These are phyloP conservation scores for Citrus unshiu DNA, from an alignment of 345 rosid species.

Conservation along the genomic window DNA sequence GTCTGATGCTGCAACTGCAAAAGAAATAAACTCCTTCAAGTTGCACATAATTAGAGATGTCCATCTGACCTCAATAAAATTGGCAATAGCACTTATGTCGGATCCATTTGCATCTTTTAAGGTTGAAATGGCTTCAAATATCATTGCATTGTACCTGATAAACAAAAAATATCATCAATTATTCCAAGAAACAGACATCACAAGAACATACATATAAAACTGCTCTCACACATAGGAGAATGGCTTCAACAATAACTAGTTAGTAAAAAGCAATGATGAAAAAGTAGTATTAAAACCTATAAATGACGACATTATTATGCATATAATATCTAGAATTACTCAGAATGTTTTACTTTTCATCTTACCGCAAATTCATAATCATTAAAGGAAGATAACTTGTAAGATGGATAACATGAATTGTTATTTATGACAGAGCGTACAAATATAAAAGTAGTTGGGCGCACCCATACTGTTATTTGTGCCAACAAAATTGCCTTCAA, in stretches of 20 bases:
- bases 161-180: not conserved
- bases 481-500: not conserved
- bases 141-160: conserved; percentile 55
- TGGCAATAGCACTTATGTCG: conserved; percentile 49
- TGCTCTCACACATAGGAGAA: not conserved
- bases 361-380: not conserved
- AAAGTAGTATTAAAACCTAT: too few species aligned
- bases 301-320: not conserved
- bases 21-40: not conserved
- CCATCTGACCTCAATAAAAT: conserved; percentile 63
- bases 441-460: not conserved
- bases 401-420: not conserved
- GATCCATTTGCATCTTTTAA: conserved; percentile 48
- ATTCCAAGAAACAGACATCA: not conserved
- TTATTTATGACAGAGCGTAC: not conserved
- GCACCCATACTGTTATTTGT: not conserved
- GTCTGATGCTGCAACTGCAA: not conserved
- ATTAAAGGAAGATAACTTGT: not conserved
- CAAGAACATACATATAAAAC: not conserved
- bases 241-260: not conserved
- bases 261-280: not conserved
- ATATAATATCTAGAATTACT: not conserved
- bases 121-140: conserved; percentile 75
- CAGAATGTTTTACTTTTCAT: not conserved
- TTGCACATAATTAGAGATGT: conserved; percentile 7